A percentile compares a stretch with the other conserved stretches of the same genome.
These are phyloP conservation scores for Lasiodiplodia hormozganensis DNA, from an alignment of 2,329 filamentous ascomycete species.

Conservation along the genomic window DNA sequence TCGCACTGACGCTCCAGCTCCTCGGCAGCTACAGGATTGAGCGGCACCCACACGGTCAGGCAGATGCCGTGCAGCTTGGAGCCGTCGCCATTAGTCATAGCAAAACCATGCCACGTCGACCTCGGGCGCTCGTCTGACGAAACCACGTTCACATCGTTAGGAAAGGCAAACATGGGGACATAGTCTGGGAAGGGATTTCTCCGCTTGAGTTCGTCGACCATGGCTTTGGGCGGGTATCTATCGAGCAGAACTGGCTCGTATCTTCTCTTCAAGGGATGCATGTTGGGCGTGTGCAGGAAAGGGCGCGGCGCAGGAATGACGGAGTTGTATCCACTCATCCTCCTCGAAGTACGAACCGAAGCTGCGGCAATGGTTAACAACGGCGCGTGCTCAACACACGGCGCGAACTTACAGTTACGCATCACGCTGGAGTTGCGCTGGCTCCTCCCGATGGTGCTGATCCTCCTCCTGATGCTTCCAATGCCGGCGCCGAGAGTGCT, in stretches of 20 bases:
- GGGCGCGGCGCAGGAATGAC: constrained; percentile 95
- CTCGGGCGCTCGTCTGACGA: constrained; percentile 92
- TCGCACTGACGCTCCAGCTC: constrained; percentile 73
- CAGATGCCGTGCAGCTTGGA: constrained; percentile 92
- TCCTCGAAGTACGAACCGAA: constrained; percentile 80
- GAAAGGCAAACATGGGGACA: constrained; percentile 98
- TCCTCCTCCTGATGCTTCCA: constrained; percentile 88
- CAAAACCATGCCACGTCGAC: constrained; percentile 99
- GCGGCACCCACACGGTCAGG: constrained; percentile 89
- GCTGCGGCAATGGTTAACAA: constrained; percentile 52
- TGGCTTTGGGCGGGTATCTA: constrained; percentile 84
- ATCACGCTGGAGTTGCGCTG: constrained; percentile 82
- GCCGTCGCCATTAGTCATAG: constrained; percentile 94
- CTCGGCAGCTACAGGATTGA: constrained; percentile 81
- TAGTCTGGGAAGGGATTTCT: constrained; percentile 94
- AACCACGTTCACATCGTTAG: constrained; percentile 96
- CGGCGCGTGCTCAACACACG: neutral
- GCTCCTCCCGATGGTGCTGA: constrained; percentile 96
- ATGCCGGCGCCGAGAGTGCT: constrained; percentile 66
- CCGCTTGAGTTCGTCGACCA: constrained; percentile 78
- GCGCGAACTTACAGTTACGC: constrained; percentile 67
- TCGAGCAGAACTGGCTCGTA: constrained; percentile 98
- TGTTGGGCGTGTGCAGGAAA: constrained; percentile 84
- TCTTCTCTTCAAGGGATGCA: constrained; percentile 92
- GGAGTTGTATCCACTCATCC: constrained; percentile 96